Evolutionary conservation across 139 green algal species (phyloP).

Genomic region (Cymbomonas tetramitiformis): DNA sequence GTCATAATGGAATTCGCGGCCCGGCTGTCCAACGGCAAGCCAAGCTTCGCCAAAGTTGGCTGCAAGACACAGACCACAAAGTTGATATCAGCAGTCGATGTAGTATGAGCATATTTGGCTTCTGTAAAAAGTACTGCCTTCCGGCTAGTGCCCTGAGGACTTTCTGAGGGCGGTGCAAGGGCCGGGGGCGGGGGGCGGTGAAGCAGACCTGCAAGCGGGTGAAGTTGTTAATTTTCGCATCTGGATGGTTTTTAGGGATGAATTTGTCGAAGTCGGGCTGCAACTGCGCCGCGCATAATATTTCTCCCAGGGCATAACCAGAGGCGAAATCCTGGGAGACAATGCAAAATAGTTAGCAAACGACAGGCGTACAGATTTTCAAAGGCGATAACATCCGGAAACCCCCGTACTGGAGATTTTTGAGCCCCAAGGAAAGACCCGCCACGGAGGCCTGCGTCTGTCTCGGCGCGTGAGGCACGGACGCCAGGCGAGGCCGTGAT

Average conservation of each 20-base stretch:
- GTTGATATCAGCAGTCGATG: too few relatives aligned
- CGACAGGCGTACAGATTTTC: too few relatives aligned
- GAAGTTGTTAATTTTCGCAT: conserved; percentile 56
- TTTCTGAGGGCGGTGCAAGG: neutral
- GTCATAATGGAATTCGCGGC: conserved; percentile 43
- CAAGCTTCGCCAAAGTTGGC: conserved; percentile 40
- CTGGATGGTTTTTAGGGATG: conserved; percentile 30
- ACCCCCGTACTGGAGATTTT: too few relatives aligned
- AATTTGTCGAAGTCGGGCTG: conserved; percentile 56
- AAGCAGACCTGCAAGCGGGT: conserved; percentile 44
- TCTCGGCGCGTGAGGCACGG: too few relatives aligned
- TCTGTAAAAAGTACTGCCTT: too few relatives aligned
- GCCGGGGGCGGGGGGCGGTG: neutral
- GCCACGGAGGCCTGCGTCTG: too few relatives aligned
- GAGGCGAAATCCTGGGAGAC: conserved; percentile 50
- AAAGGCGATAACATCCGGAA: too few relatives aligned
- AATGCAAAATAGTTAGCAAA: too few relatives aligned
- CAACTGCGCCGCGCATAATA: conserved; percentile 39
- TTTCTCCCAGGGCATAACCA: conserved; percentile 45
- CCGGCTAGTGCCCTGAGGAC: neutral
- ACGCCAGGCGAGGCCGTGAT: too few relatives aligned
- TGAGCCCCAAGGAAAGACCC: too few relatives aligned
- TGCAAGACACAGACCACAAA: conserved; percentile 14
- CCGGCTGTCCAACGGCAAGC: conserved; percentile 35
- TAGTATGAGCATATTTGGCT: too few relatives aligned